Conservation (phyloP, 305 asterid species). For the Fraxinus albicans region DNA sequence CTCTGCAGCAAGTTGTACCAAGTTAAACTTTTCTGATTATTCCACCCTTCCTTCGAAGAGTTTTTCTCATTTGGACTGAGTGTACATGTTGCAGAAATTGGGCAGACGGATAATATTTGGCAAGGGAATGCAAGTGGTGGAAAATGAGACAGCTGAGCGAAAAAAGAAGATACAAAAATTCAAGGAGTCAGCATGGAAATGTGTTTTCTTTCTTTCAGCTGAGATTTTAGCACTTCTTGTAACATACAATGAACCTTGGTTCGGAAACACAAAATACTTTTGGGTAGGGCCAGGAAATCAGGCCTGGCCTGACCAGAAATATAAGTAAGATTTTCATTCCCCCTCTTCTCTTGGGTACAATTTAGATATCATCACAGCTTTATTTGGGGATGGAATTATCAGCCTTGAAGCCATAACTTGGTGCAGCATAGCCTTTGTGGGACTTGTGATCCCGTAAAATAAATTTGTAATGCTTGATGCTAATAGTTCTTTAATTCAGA, state of each 20-base stretch:
- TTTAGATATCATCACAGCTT: conserved; percentile 15
- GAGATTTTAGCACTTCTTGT: conserved; percentile 74
- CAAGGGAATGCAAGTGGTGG: conserved; percentile 48
- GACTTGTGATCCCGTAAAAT: background rate
- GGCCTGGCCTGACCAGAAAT: conserved; percentile 82
- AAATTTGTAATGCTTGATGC: conserved; percentile 5
- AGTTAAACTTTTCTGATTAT: background rate
- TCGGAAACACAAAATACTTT: conserved; percentile 63
- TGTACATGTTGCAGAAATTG: conserved; percentile 56
- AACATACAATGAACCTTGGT: conserved; percentile 90
- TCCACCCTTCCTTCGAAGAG: background rate
- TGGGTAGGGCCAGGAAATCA: conserved; percentile 90
- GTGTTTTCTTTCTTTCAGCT: conserved; percentile 81
- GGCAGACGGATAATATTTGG: conserved; percentile 72
- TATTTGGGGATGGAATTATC: background rate
- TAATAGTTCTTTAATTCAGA: background rate
- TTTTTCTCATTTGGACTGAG: conserved; percentile 20
- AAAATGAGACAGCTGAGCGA: conserved; percentile 44
- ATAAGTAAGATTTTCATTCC: conserved; percentile 51
- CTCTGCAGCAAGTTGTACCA: background rate
- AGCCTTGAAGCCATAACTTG: conserved; percentile 13
- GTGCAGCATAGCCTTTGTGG: background rate
- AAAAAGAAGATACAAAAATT: conserved; percentile 73
- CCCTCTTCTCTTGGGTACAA: background rate
- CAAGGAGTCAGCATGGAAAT: conserved; percentile 99